Base-by-base conservation (phyloP, 306 rosid species). In the Prunus mira region DNA sequence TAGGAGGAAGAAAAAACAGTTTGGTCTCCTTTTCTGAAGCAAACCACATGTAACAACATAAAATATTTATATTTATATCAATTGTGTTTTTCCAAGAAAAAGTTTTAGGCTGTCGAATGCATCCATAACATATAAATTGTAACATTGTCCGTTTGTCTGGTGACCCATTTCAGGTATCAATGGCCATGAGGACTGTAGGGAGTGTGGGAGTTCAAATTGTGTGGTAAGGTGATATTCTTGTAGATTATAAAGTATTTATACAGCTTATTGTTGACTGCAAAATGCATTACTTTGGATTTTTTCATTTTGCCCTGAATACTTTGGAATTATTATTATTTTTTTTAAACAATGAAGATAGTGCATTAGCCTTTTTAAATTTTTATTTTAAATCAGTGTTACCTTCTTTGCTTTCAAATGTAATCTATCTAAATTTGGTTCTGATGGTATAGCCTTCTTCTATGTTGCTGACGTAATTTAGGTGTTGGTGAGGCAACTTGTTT, bases 111-210 rank as follows among this genome's bases (percentile, higher is more conserved):
- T 27, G 64, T 20, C 61, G 47, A 5, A 32, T 32, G 22, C 11
- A 4, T 14, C 46, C 17, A 25, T 6, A 27, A 17, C 66, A 24
- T 20, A 20, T 57, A 6, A 13, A 22, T 20, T 27, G 24, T 67
- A 3, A 70, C 27, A 22, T 57, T 43, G 6, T 25, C 50, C 18
- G 17, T 72, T 46, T 62, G 47, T 63, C 11, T 24, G 41, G 27
- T 30, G 75, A 81, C 68, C 43, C 17, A 78, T 73, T 80, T 81
- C 84, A 90, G 93, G 97, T 88, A 45, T 92, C 97, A 52, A 90
- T 92, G 96, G 93, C 97, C 38, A 80, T 65, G 89, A 80, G 96
- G 86, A 90, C 97, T 66, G 76, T 92, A 32, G 96, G 97, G 67
- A 80, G 79, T 63, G 86, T 72, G 28, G 96, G 96, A 47, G 91